Percentiles rank a stretch among this genome's conserved stretches.
Conservation (phyloP, 148 eudicot species). For the Chenopodium album region DNA sequence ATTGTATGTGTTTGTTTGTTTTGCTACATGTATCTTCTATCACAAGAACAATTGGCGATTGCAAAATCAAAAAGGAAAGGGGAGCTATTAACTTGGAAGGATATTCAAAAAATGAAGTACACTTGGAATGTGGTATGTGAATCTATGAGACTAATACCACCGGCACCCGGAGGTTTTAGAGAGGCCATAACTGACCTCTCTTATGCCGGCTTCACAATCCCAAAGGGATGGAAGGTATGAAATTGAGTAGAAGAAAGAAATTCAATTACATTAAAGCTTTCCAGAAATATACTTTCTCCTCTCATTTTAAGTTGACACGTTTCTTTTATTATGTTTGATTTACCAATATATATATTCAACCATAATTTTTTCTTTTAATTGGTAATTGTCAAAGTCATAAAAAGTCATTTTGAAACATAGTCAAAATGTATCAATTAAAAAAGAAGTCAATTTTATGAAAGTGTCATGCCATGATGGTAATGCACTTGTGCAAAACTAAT, state of each 20-base stretch:
- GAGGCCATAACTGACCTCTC: constrained; percentile 26
- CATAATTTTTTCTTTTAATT: too few relatives aligned
- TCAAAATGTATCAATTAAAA: too few relatives aligned
- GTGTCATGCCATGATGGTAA: too few relatives aligned
- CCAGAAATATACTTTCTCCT: too few relatives aligned
- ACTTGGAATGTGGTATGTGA: constrained; percentile 40
- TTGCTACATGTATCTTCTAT: neutral
- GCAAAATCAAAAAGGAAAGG: neutral
- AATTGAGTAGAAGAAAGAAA: neutral
- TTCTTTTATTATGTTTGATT: too few relatives aligned
- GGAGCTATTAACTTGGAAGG: constrained; percentile 11
- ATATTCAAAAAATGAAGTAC: constrained; percentile 38
- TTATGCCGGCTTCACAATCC: constrained; percentile 29
- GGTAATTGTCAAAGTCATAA: too few relatives aligned
- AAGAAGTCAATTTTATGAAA: too few relatives aligned
- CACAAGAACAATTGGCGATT: constrained; percentile 14
- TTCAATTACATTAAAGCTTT: too few relatives aligned
- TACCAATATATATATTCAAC: too few relatives aligned
- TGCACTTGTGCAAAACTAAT: too few relatives aligned
- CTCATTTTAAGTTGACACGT: too few relatives aligned
- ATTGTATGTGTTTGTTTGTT: neutral
- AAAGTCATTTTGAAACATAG: too few relatives aligned
- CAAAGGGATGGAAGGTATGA: constrained; percentile 38
- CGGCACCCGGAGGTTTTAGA: constrained; percentile 27
- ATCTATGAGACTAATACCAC: constrained; percentile 31